A percentile compares a stretch with the other conserved stretches of the same genome.
These are phyloP conservation scores for Exophiala mesophila DNA, from an alignment of 2,329 filamentous ascomycete genomes.

Conservation along the genomic window DNA sequence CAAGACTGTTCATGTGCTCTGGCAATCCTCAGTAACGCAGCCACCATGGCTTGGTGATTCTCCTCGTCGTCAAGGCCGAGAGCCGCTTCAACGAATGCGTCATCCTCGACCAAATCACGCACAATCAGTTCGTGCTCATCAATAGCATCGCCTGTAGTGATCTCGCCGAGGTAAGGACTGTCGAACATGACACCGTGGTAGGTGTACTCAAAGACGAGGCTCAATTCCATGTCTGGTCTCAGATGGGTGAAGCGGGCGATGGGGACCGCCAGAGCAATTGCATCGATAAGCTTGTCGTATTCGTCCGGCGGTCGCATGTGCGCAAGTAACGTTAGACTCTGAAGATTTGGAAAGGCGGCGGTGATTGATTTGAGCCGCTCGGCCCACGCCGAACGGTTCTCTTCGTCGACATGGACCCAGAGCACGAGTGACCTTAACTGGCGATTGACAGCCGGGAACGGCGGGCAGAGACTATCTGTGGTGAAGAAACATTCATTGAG, in stretches of 20 bases:
- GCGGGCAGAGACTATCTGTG: not conserved
- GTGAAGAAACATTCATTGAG: slow-evolving; percentile 2
- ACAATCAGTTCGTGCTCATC: slow-evolving; percentile 16
- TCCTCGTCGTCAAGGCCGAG: slow-evolving; percentile 7
- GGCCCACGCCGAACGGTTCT: slow-evolving; percentile 10
- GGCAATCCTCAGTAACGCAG: slow-evolving; percentile 7
- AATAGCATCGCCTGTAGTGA: slow-evolving; percentile 10
- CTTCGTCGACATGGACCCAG: slow-evolving; percentile 12
- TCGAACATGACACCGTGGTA: slow-evolving; percentile 11
- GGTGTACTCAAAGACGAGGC: slow-evolving; percentile 11
- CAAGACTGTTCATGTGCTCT: slow-evolving; percentile 9
- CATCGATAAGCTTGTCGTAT: slow-evolving; percentile 10
- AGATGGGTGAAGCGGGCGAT: slow-evolving; percentile 7
- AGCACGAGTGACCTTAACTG: slow-evolving; percentile 7
- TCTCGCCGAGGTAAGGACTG: slow-evolving; percentile 9
- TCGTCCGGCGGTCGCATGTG: slow-evolving; percentile 16
- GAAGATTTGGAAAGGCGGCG: slow-evolving; percentile 6
- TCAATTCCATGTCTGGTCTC: slow-evolving; percentile 2
- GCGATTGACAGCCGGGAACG: slow-evolving; percentile 1
- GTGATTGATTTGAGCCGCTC: slow-evolving; percentile 3
- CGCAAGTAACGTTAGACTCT: slow-evolving; percentile 7
- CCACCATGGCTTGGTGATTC: slow-evolving; percentile 4
- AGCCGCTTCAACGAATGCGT: slow-evolving; percentile 8
- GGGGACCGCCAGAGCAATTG: slow-evolving; percentile 7
- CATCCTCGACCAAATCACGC: slow-evolving; percentile 16